Conservation (phyloP, 2,329 filamentous ascomycete species). For the Colletotrichum gigasporum region DNA sequence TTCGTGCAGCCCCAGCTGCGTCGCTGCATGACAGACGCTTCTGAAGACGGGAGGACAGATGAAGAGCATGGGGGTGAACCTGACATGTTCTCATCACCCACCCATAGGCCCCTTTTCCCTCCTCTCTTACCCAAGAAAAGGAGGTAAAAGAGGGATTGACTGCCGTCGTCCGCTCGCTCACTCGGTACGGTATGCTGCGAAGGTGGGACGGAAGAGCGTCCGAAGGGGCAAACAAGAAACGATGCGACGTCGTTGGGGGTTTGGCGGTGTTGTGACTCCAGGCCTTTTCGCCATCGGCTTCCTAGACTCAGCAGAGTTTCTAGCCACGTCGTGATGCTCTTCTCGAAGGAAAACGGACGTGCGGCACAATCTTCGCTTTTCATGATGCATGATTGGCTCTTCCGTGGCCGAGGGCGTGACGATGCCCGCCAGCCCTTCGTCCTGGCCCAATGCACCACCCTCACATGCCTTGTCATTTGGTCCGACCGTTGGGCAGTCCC, state of each 20-base stretch:
- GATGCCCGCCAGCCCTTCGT: neutral
- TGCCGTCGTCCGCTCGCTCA: neutral
- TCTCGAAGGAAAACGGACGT: neutral
- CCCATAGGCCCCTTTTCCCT: neutral
- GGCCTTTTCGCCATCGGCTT: neutral
- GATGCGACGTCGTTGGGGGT: neutral
- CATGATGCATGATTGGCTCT: neutral
- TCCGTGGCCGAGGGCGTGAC: neutral
- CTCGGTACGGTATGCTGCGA: neutral
- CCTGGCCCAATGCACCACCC: neutral
- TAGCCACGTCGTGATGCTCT: neutral
- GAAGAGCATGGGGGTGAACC: neutral
- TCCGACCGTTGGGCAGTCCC: neutral
- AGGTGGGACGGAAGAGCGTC: neutral
- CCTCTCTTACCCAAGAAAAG: neutral
- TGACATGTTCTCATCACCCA: neutral
- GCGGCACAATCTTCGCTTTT: neutral
- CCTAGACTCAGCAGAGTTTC: neutral
- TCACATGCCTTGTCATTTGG: conserved; percentile 3
- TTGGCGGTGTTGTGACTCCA: neutral
- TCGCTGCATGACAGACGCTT: conserved; percentile 10
- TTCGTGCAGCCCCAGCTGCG: conserved; percentile 13
- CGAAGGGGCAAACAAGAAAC: neutral
- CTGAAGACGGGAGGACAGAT: neutral
- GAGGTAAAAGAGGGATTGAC: neutral